Percentiles rank a stretch among this genome's conserved stretches.
phyloP scores from a whole-genome alignment of 2,329 filamentous ascomycete genomes.

The Fusarium brachygibbosum region DNA sequence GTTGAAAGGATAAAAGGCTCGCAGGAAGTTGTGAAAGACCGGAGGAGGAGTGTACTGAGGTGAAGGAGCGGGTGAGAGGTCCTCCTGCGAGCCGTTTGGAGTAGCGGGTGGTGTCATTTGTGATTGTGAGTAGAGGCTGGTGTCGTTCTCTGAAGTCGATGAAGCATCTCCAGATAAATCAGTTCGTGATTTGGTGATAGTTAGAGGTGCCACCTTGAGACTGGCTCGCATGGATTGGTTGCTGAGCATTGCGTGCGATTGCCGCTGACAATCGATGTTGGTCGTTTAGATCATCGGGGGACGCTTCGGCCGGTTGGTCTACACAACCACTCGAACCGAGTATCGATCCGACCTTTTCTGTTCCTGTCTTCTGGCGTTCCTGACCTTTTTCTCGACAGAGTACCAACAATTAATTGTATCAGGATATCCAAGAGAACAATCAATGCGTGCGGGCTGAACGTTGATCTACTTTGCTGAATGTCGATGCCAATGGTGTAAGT shows the following conservation, averaged over 20 bases:
- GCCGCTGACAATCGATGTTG: slow-evolving; percentile 44
- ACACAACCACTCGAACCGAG: slow-evolving; percentile 42
- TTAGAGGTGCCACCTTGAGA: slow-evolving; percentile 72
- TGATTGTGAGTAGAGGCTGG: slow-evolving; percentile 62
- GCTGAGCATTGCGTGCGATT: slow-evolving; percentile 56
- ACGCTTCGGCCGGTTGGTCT: slow-evolving; percentile 37
- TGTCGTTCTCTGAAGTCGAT: slow-evolving; percentile 51
- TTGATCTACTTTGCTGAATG: slow-evolving; percentile 1
- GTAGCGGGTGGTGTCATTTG: slow-evolving; percentile 85
- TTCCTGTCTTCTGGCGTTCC: not conserved
- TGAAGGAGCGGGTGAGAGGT: slow-evolving; percentile 56
- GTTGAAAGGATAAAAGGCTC: slow-evolving; percentile 93
- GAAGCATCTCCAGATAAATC: slow-evolving; percentile 50
- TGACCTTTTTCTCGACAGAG: slow-evolving; percentile 7
- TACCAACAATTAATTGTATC: slow-evolving; percentile 6
- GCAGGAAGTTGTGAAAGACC: slow-evolving; percentile 92
- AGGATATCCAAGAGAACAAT: slow-evolving; percentile 44
- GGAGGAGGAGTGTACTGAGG: slow-evolving; percentile 64
- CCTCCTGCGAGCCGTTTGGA: slow-evolving; percentile 76
- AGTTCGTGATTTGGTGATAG: slow-evolving; percentile 62
- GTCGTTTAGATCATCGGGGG: slow-evolving; percentile 51
- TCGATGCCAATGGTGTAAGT: slow-evolving; percentile 40
- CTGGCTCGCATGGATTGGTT: slow-evolving; percentile 67
- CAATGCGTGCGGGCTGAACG: slow-evolving; percentile 2
- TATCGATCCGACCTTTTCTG: slow-evolving; percentile 32